phyloP scores from a whole-genome alignment of 345 rosid genomes.

The Arabidopsis arenosa region DNA sequence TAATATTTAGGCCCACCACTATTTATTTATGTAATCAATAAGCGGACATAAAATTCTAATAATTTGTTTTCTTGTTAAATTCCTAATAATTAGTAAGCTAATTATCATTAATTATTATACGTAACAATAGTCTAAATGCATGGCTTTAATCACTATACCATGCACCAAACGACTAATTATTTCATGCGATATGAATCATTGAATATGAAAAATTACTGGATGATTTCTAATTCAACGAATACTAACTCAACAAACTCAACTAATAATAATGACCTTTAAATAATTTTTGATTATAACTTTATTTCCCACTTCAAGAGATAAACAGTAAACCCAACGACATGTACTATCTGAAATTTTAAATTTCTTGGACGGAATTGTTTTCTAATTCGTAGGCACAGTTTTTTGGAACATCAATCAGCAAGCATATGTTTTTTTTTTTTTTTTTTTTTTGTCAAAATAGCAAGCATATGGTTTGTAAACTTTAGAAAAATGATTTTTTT shows the following conservation, averaged over 20 bases:
- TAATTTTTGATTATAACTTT: slow-evolving; percentile 10
- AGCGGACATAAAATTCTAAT: slow-evolving; percentile 14
- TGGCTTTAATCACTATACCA: slow-evolving; percentile 43
- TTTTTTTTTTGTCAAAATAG: no score
- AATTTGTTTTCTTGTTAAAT: not conserved
- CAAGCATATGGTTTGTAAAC: no score
- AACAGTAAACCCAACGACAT: slow-evolving; percentile 3
- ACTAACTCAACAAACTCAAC: slow-evolving; percentile 41
- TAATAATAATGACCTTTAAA: slow-evolving; percentile 30
- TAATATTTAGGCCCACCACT: slow-evolving; percentile 19
- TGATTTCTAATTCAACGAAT: slow-evolving; percentile 36
- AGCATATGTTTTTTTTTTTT: not conserved
- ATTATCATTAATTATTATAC: slow-evolving; percentile 39
- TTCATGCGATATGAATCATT: slow-evolving; percentile 32
- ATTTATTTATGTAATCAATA: not conserved
- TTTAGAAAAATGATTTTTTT: no score
- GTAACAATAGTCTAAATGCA: slow-evolving; percentile 43
- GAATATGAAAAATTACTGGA: slow-evolving; percentile 30
- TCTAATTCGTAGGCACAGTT: not conserved
- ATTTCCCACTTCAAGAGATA: slow-evolving; percentile 5
- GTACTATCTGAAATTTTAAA: not conserved
- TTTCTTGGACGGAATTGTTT: not conserved
- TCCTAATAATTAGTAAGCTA: slow-evolving; percentile 28
- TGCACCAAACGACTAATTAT: slow-evolving; percentile 48
- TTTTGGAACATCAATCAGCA: slow-evolving; percentile 7